Base-by-base conservation (phyloP, 768 basidiomycete genomes). In the Strobilomyces echinocephalus region DNA sequence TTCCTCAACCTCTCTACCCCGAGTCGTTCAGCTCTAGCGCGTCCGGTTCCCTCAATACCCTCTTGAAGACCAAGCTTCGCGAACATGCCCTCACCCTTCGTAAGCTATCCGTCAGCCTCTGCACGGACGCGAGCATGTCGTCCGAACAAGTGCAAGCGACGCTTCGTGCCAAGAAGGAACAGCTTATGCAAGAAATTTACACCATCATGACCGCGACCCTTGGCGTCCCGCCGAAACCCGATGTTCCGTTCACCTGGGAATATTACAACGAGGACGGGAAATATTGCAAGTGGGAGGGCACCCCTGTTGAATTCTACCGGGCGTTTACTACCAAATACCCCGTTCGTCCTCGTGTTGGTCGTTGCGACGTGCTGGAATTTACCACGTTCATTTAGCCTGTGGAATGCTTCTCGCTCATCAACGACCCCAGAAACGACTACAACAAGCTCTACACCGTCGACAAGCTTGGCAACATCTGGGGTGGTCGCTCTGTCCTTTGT, bases 391-490 rank as follows among this genome's bases (percentile, higher is more conserved):
- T 48, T 18, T 50, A 88, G 81, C 83, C 85, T 2, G 65, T 75
- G 4, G 88, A 93, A 24, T 85, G 79, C 2, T 95, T 98, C 78
- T 95, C 93, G 35, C 79, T 98, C 12, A 92, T 98, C 69, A 87
- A 98, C 63, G 95, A 98, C 67, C 95, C 95, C 10, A 81, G 95
- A 24, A 95, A 97, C 65, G 74, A 74, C 18, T 92, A 87, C 68
- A 79, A 78, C 46, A 87, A 84, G 69, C 77, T 95, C 15, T 95
- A 95, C 73, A 92, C 92, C 1, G 93, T 97, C 16, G 85, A 95
- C 62, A 87, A 90, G 63, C 83, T 97, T 34, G 95, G 95, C 15
- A 97, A 97, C 63, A 74, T 98, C 47, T 92, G 88, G 86, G 89
- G 88, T 55, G 92, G 85, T 6, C 78, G 91, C 5, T 81, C 86